A percentile compares a stretch with the other conserved stretches of the same genome.
These are phyloP conservation scores for Xylaria sp. DNA, from an alignment of 2,329 filamentous ascomycete species.

Conservation along the genomic window DNA sequence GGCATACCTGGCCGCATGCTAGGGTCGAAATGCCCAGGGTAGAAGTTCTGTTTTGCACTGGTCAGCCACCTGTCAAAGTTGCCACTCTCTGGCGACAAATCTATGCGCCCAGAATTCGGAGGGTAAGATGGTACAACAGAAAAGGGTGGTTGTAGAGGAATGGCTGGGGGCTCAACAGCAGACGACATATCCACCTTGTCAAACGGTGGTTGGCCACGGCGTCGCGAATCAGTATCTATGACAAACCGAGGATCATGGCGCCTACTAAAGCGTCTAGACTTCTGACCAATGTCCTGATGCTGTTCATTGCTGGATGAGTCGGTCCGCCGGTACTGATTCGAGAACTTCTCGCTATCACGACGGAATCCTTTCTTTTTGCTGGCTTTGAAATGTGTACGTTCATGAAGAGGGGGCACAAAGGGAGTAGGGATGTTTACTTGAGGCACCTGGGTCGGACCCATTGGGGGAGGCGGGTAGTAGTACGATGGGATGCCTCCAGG, in stretches of 20 bases:
- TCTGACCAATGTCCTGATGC: slow-evolving; percentile 39
- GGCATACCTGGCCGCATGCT: slow-evolving; percentile 48
- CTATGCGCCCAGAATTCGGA: slow-evolving; percentile 38
- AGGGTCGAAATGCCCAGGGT: slow-evolving; percentile 52
- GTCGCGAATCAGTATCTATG: slow-evolving; percentile 29
- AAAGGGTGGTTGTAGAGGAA: slow-evolving; percentile 36
- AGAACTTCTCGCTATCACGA: slow-evolving; percentile 51
- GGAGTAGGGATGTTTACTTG: slow-evolving; percentile 59
- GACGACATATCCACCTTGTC: slow-evolving; percentile 24
- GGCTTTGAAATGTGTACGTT: slow-evolving; percentile 43
- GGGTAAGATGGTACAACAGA: slow-evolving; percentile 30
- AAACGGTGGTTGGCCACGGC: slow-evolving; percentile 15
- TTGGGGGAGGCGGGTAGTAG: slow-evolving; percentile 60
- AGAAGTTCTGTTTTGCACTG: slow-evolving; percentile 67
- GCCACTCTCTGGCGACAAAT: slow-evolving; percentile 70
- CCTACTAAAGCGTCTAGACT: slow-evolving; percentile 49
- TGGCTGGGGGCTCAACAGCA: slow-evolving; percentile 20
- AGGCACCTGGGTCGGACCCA: slow-evolving; percentile 62
- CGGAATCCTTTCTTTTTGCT: slow-evolving; percentile 49
- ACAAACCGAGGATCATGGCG: slow-evolving; percentile 44
- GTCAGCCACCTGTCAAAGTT: slow-evolving; percentile 77
- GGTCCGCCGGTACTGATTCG: slow-evolving; percentile 43
- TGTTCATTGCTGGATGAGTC: slow-evolving; percentile 43
- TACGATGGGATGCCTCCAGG: slow-evolving; percentile 64
- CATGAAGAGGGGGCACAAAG: slow-evolving; percentile 35